Conservation (phyloP, 495 filamentous ascomycete genomes). For the Halenospora varia region DNA sequence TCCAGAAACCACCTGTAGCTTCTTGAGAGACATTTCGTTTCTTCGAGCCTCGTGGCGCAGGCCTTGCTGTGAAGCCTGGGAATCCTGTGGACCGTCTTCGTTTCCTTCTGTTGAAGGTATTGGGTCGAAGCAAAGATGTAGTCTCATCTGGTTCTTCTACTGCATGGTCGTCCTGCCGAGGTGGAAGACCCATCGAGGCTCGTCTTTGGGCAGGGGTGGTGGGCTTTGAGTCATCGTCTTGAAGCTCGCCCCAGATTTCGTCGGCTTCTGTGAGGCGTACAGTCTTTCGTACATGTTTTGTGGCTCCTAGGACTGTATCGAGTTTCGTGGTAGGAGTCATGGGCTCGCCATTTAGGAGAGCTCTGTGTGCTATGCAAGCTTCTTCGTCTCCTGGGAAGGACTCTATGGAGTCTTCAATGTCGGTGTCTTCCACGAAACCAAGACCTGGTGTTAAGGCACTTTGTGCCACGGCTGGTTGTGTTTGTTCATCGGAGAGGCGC, state of each 20-base stretch:
- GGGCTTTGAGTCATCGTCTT: conserved; percentile 46
- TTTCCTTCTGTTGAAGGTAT: conserved; percentile 11
- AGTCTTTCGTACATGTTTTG: conserved; percentile 32
- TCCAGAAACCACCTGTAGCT: conserved; percentile 23
- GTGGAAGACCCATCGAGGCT: conserved; percentile 32
- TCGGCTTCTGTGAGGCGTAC: conserved; percentile 50
- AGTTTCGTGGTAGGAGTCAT: conserved; percentile 36
- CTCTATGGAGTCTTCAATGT: conserved; percentile 48
- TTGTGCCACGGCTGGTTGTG: conserved; percentile 53
- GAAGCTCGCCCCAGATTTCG: conserved; percentile 65
- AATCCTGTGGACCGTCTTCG: conserved; percentile 50
- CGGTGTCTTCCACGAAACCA: conserved; percentile 62
- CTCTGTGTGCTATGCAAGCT: conserved; percentile 31
- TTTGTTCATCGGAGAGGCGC: conserved; percentile 75
- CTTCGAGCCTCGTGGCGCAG: conserved; percentile 9
- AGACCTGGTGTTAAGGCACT: conserved; percentile 64
- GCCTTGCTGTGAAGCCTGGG: conserved; percentile 45
- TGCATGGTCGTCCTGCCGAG: conserved; percentile 31
- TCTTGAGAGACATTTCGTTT: conserved; percentile 13
- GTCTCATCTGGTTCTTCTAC: conserved; percentile 27
- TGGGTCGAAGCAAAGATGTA: conserved; percentile 22
- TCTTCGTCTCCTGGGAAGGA: conserved; percentile 38
- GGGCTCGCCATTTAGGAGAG: conserved; percentile 39
- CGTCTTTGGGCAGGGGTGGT: conserved; percentile 26
- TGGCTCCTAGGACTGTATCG: conserved; percentile 25